Percentiles rank a stretch among this genome's conserved stretches.
Conservation (phyloP, 768 basidiomycete species). For the Botryobasidium botryosum region DNA sequence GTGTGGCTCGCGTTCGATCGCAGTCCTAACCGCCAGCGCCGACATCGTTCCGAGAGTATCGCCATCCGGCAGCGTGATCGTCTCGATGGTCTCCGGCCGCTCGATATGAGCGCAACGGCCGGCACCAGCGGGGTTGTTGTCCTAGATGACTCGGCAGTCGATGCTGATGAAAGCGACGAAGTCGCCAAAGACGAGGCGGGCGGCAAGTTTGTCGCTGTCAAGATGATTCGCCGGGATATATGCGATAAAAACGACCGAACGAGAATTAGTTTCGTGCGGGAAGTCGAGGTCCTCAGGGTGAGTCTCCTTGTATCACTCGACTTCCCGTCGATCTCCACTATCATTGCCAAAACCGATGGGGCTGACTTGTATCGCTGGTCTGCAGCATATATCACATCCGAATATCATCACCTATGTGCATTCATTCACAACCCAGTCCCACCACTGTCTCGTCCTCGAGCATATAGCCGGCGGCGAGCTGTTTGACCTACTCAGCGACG, state of each 20-base stretch:
- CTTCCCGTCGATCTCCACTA: neutral
- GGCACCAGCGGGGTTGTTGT: conserved; percentile 25
- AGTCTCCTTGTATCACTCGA: conserved; percentile 16
- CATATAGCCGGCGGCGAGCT: conserved; percentile 67
- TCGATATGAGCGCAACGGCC: neutral
- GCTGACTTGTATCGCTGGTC: neutral
- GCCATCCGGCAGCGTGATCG: conserved; percentile 8
- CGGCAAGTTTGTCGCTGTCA: conserved; percentile 34
- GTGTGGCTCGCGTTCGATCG: conserved; percentile 45
- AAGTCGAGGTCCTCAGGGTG: conserved; percentile 71
- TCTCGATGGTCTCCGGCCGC: conserved; percentile 11
- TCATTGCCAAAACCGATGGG: neutral
- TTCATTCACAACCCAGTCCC: conserved; percentile 49
- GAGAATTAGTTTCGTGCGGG: conserved; percentile 59
- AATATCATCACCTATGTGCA: conserved; percentile 57
- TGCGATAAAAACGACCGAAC: conserved; percentile 49
- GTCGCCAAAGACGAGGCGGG: conserved; percentile 12
- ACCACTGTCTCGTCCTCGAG: conserved; percentile 68
- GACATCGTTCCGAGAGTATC: conserved; percentile 6
- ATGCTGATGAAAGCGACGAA: conserved; percentile 15
- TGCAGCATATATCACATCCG: conserved; percentile 61
- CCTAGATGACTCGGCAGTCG: conserved; percentile 27
- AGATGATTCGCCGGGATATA: conserved; percentile 30
- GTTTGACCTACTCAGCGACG: conserved; percentile 46
- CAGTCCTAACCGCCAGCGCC: conserved; percentile 3